Percentiles rank a stretch among this genome's conserved stretches.
Evolutionary conservation across 371 early-diverging fungal species (phyloP).

Genomic region (Fennellomyces sp.): DNA sequence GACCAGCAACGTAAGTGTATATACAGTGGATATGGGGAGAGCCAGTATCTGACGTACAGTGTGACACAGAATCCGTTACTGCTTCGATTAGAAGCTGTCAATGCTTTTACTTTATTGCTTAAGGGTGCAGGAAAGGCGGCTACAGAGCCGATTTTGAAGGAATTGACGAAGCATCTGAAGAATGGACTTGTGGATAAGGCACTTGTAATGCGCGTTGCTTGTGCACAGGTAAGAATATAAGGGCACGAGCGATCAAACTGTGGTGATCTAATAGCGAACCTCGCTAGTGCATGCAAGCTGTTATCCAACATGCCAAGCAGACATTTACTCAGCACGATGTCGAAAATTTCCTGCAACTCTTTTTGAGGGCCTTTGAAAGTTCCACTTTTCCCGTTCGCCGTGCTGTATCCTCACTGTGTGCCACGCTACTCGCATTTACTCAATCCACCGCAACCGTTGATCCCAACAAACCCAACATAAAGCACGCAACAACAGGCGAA

Average conservation of each 20-base stretch:
- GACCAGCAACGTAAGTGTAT: slow-evolving; percentile 62
- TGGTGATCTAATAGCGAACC: not conserved
- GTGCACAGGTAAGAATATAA: slow-evolving; percentile 64
- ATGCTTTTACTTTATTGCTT: slow-evolving; percentile 68
- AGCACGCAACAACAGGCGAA: slow-evolving; percentile 48
- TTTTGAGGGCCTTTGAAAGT: slow-evolving; percentile 71
- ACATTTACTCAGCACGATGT: slow-evolving; percentile 62
- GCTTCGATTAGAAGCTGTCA: slow-evolving; percentile 72
- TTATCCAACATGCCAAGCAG: slow-evolving; percentile 51
- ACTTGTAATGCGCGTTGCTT: slow-evolving; percentile 70
- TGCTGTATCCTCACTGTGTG: slow-evolving; percentile 64
- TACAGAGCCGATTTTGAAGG: slow-evolving; percentile 73
- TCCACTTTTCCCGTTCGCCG: slow-evolving; percentile 69
- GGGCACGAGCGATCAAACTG: slow-evolving; percentile 11
- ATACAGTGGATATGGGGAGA: not conserved
- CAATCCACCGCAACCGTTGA: slow-evolving; percentile 47
- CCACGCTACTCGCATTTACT: slow-evolving; percentile 61
- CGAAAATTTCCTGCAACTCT: slow-evolving; percentile 58
- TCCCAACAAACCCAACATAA: slow-evolving; percentile 39
- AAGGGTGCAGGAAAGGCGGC: slow-evolving; percentile 83
- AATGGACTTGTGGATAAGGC: slow-evolving; percentile 76
- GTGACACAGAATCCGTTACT: slow-evolving; percentile 61
- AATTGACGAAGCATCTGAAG: slow-evolving; percentile 72
- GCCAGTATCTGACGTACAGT: not conserved
- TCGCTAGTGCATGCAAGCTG: slow-evolving; percentile 56